Base-by-base conservation (phyloP, 306 rosid genomes). In the Chamaecrista fasciculata region DNA sequence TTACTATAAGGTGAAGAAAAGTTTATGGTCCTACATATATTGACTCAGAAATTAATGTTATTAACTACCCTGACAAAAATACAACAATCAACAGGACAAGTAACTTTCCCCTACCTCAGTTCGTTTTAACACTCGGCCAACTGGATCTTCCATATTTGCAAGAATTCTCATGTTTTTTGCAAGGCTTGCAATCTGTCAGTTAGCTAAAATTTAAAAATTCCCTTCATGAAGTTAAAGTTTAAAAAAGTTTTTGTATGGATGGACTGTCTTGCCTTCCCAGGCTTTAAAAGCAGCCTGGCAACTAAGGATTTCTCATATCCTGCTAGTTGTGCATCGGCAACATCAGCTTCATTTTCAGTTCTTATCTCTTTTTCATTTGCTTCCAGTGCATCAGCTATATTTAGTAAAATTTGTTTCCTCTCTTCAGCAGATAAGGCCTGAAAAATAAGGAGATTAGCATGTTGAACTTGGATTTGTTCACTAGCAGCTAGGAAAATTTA, bases 91-190 rank as follows among this genome's bases (percentile, higher is more conserved):
- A 31, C 28, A 63, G 26, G 39, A 52, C 37, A 33, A 73, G 8
- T 48, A 21, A 31, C 28, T 6, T 46, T 61, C 31, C 42, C 68
- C 76, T 82, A 91, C 97, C 97, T 94, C 86, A 5, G 96, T 94
- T 71, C 72, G 86, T 78, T 89, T 94, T 78, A 84, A 75, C 47
- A 94, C 78, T 44, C 31, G 87, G 53, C 97, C 97, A 74, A 91
- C 91, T 33, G 97, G 97, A 86, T 94, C 99, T 76, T 91, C 96
- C 95, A 94, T 94, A 67, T 89, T 85, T 74, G 99, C 96, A 67
- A 94, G 86, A 62, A 80, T 62, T 58, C 97, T 89, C 29, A 91
- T 69, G 49, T 93, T 88, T 66, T 84, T 86, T 37, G 97, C 96
- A 69, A 94, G 97, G 82, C 73, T 77, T 73, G 85, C 67, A 80